Conservation (phyloP, 1,284 basidiomycete genomes). For the Schizophyllum amplum region DNA sequence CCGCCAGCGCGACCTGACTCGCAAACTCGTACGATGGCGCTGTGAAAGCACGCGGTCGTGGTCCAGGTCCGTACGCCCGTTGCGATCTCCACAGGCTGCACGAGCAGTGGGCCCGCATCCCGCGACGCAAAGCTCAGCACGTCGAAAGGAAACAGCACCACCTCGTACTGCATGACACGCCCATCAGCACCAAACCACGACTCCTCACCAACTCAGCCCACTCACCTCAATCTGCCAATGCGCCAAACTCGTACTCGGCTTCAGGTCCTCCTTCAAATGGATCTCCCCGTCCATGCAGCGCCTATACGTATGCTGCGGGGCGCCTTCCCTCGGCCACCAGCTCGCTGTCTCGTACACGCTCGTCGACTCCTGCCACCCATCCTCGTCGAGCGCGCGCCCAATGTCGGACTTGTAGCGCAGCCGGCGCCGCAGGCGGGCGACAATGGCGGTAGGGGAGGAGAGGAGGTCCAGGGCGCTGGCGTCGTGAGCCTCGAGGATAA, state of each 20-base stretch:
- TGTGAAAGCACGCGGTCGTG: slow-evolving; percentile 4
- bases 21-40: slow-evolving; percentile 8
- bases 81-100: slow-evolving; percentile 24
- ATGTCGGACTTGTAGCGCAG: slow-evolving; percentile 12
- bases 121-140: slow-evolving; percentile 14
- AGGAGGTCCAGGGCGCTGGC: slow-evolving; percentile 26
- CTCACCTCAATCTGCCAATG: not conserved
- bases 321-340: not conserved
- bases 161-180: slow-evolving; percentile 19
- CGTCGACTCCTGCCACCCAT: slow-evolving; percentile 10
- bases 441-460: slow-evolving; percentile 20
- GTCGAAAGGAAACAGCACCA: slow-evolving; percentile 25
- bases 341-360: not conserved
- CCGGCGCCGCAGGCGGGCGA: slow-evolving; percentile 25
- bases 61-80: slow-evolving; percentile 19
- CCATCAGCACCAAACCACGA: not conserved
- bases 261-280: slow-evolving; percentile 27
- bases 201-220: not conserved
- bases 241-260: slow-evolving; percentile 23
- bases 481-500: slow-evolving; percentile 24
- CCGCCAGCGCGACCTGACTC: not conserved
- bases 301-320: not conserved
- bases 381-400: slow-evolving; percentile 10
- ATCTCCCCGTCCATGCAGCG: slow-evolving; percentile 31
- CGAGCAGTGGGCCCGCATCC: slow-evolving; percentile 1